A percentile compares a stretch with the other conserved stretches of the same genome.
Evolutionary conservation across 352 stramenopile species (phyloP).

Genomic region (Phytophthora meadii): DNA sequence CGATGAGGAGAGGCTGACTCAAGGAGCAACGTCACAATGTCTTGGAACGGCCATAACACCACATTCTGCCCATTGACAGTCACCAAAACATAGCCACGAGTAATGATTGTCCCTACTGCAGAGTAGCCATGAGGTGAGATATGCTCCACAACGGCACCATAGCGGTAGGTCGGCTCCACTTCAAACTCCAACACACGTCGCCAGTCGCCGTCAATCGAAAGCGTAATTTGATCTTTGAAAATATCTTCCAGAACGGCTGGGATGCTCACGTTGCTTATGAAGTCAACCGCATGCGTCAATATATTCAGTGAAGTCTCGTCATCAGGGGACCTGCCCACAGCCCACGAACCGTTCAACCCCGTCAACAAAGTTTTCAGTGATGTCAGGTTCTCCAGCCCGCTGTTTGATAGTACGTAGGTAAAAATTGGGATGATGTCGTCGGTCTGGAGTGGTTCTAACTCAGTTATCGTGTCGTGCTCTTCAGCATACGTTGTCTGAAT

Average conservation of each 20-base stretch:
- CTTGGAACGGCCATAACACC: constrained; percentile 83
- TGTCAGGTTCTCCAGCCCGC: constrained; percentile 83
- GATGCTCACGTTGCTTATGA: constrained; percentile 88
- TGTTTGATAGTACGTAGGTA: constrained; percentile 90
- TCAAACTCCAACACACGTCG: constrained; percentile 82
- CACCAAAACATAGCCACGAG: constrained; percentile 80
- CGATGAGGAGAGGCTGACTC: constrained; percentile 76
- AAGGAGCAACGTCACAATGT: constrained; percentile 70
- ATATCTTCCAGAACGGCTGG: constrained; percentile 89
- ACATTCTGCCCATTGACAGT: constrained; percentile 90
- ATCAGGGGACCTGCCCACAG: constrained; percentile 62
- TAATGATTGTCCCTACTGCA: constrained; percentile 77
- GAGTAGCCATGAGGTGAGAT: constrained; percentile 79
- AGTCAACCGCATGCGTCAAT: constrained; percentile 82
- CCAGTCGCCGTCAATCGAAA: constrained; percentile 90
- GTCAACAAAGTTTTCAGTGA: constrained; percentile 80
- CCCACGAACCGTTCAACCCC: constrained; percentile 78
- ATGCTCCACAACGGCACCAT: constrained; percentile 80
- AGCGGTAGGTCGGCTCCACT: constrained; percentile 84
- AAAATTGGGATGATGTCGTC: constrained; percentile 92
- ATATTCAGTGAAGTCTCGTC: constrained; percentile 75
- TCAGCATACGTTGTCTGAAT: constrained; percentile 83
- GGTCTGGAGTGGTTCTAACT: constrained; percentile 69
- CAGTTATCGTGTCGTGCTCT: constrained; percentile 65
- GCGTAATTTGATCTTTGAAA: constrained; percentile 90